Conservation (phyloP, 495 filamentous ascomycete species). For the Hypoxylon perforatum region DNA sequence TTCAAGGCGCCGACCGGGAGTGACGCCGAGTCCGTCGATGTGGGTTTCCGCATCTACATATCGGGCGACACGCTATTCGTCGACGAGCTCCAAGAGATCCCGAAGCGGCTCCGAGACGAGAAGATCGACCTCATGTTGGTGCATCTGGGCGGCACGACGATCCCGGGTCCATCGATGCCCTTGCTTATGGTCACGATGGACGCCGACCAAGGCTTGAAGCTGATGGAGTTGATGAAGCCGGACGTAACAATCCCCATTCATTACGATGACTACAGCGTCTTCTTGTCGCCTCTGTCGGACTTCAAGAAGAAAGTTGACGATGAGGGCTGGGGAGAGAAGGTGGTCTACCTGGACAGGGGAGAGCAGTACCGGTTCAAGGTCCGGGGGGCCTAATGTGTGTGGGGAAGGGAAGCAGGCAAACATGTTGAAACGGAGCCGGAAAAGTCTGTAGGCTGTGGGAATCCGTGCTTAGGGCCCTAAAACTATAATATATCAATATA, state of each 20-base stretch:
- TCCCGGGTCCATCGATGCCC: conserved; percentile 66
- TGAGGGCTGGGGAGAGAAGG: conserved; percentile 61
- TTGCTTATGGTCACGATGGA: conserved; percentile 81
- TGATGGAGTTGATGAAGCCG: conserved; percentile 69
- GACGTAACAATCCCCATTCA: conserved; percentile 77
- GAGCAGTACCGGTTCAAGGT: conserved; percentile 70
- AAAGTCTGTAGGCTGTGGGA: conserved; percentile 10
- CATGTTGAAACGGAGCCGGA: not conserved
- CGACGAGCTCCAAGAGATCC: conserved; percentile 71
- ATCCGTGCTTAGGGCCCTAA: no score
- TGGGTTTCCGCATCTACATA: conserved; percentile 75
- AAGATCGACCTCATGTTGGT: conserved; percentile 76
- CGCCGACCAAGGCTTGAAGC: conserved; percentile 68
- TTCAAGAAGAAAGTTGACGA: conserved; percentile 67
- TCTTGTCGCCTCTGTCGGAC: conserved; percentile 68
- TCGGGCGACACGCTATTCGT: conserved; percentile 77
- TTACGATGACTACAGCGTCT: conserved; percentile 75
- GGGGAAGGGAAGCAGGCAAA: no score
- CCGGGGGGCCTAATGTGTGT: conserved; percentile 24
- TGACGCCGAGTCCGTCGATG: conserved; percentile 48
- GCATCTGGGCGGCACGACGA: conserved; percentile 74
- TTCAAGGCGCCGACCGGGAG: conserved; percentile 21
- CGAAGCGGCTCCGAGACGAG: conserved; percentile 50
- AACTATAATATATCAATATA: no score
- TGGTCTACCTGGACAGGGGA: conserved; percentile 71